Base-by-base conservation (phyloP, 176 grass and related monocot genomes). In the Oryza meridionalis region DNA sequence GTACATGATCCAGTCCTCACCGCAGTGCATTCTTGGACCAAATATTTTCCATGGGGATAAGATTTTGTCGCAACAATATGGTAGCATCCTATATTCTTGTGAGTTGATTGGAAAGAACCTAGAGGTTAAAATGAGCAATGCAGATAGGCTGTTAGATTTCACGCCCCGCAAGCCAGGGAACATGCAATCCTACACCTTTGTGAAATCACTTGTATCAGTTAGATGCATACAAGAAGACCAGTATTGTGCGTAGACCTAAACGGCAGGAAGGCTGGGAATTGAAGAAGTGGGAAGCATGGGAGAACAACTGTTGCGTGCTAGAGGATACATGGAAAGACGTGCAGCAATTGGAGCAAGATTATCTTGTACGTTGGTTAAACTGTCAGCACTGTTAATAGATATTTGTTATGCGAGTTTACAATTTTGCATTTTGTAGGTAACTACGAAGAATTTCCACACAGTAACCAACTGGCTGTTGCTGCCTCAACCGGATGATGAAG, bases 151-250 rank as follows among this genome's bases (percentile, higher is more conserved):
- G 51, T 49, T 77, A 35, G 9, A 63, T 29, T 77, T 64, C 17
- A 59, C 19, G 7, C 65, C 65, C 50, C 42, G 29, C 1, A 0
- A 0, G 2, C 2, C 49, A 51, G 49, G 49, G 49, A 58, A 31
- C 16, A 71, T 70, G 13, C 64, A 47, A 31, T 82, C 16, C 21
- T 77, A 64, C 50, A 12, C 43, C 13, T 42, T 3, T 47, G 51
- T 77, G 40, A 82, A 77, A 14, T 82, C 79, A 44, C 35, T 82
- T 64, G 86, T 87, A n/a, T n/a, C 27, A 14, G 2, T 77, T 87
- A 17, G 79, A 82, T 70, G 73, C 43, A 37, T 82, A 82, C n/a
- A 43, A 11, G 6, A 81, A 63, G 26, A 66, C 66, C 7, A 21
- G 19, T 50, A n/a, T 70, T 21, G 85, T 87, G 6, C 49, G 9